phyloP scores from a whole-genome alignment of 2,329 filamentous ascomycete species.

The Domatiomyces catenatus region DNA sequence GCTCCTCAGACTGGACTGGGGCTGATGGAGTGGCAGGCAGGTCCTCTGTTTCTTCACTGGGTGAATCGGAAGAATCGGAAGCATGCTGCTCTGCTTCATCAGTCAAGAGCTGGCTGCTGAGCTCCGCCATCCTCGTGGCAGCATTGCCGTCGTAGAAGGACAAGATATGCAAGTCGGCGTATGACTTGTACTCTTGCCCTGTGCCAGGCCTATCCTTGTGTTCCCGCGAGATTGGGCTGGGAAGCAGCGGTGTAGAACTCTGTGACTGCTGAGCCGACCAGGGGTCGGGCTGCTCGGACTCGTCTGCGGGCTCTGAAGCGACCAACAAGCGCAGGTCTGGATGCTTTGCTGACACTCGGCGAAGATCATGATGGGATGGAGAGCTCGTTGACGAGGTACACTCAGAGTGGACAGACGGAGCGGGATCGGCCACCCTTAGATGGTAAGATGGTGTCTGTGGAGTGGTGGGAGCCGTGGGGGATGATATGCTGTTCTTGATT shows the following conservation, averaged over 20 bases:
- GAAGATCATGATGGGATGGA: conserved; percentile 2
- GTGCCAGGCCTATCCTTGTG: not conserved
- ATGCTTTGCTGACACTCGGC: conserved; percentile 9
- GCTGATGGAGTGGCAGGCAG: conserved; percentile 6
- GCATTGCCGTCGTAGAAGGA: conserved; percentile 10
- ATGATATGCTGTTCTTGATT: not conserved
- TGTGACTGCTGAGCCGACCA: not conserved
- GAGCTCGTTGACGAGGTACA: not conserved
- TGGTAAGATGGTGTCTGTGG: not conserved
- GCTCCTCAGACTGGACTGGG: conserved; percentile 8
- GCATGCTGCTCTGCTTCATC: not conserved
- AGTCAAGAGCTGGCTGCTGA: not conserved
- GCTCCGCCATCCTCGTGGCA: not conserved
- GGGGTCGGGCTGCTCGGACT: not conserved
- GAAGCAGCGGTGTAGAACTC: conserved; percentile 6
- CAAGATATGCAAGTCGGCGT: conserved; percentile 12
- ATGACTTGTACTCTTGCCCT: conserved; percentile 4
- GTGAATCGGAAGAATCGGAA: conserved; percentile 1
- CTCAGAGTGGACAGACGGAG: conserved; percentile 2
- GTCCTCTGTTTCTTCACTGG: conserved; percentile 6
- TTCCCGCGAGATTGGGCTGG: conserved; percentile 6
- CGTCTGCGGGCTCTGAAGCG: not conserved
- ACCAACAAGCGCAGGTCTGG: conserved; percentile 7
- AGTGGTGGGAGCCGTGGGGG: not conserved
- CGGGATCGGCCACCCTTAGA: conserved; percentile 2